Evolutionary conservation across 208 protist genomes (phyloP).

Genomic region (Strigomonas culicis): DNA sequence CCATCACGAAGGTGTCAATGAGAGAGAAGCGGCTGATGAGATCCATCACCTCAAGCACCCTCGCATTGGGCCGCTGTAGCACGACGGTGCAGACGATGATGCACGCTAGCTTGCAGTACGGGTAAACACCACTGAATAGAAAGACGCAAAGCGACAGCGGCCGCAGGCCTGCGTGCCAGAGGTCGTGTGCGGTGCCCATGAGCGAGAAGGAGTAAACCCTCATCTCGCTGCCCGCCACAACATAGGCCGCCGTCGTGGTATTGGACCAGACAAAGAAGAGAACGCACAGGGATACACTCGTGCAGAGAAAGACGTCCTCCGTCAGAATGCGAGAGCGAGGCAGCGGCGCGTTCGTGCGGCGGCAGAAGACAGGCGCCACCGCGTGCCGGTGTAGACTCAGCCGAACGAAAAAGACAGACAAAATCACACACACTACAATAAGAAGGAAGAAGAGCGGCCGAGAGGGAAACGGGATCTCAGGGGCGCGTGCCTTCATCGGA

Average conservation of each 20-base stretch:
- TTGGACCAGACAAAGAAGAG: conserved; percentile 51
- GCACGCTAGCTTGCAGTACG: conserved; percentile 92
- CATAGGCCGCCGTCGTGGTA: conserved; percentile 41
- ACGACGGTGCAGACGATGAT: conserved; percentile 56
- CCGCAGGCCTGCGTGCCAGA: conserved; percentile 83
- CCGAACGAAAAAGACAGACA: not conserved
- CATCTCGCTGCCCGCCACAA: conserved; percentile 38
- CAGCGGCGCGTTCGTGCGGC: conserved; percentile 13
- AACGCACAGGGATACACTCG: conserved; percentile 19
- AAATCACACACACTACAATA: not conserved
- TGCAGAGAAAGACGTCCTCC: conserved; percentile 43
- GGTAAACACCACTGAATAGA: conserved; percentile 93
- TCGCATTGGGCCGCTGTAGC: conserved; percentile 31
- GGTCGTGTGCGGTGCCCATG: conserved; percentile 65
- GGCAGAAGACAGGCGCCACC: conserved; percentile 13
- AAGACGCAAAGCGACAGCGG: conserved; percentile 84
- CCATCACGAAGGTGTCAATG: conserved; percentile 91
- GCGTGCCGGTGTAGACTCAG: conserved; percentile 20
- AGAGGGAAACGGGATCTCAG: not conserved
- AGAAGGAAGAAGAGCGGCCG: too few relatives aligned
- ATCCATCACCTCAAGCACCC: conserved; percentile 76
- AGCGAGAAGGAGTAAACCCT: conserved; percentile 83
- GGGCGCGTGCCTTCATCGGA: conserved; percentile 5
- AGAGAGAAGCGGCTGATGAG: conserved; percentile 92
- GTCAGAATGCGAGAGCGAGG: conserved; percentile 22